These are phyloP conservation scores for Salix koriyanagi DNA, from an alignment of 345 rosid species.

Conservation along the genomic window DNA sequence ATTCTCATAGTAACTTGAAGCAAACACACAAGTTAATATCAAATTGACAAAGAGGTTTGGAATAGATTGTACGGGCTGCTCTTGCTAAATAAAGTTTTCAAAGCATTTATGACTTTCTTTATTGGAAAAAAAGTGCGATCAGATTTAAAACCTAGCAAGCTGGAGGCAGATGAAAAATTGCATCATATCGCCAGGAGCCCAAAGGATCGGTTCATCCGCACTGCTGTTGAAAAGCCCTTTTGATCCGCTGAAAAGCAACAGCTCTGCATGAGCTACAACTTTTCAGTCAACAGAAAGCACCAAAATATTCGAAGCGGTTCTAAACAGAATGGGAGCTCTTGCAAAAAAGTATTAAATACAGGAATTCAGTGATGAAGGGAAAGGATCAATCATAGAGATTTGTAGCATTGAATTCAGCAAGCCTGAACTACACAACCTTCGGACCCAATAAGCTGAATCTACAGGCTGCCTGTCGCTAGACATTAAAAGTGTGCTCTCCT, in stretches of 20 bases:
- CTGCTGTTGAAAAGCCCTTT: background rate
- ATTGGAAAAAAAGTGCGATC: background rate
- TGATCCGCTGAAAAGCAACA: background rate
- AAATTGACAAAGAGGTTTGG: background rate
- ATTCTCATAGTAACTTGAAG: background rate
- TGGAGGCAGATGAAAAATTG: background rate
- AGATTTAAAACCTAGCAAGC: background rate
- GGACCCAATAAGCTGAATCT: background rate
- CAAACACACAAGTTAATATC: background rate
- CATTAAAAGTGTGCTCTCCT: background rate
- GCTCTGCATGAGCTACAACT: conserved; percentile 1
- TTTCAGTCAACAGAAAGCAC: background rate
- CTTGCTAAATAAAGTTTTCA: background rate
- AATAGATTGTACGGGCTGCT: background rate
- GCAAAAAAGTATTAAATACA: background rate
- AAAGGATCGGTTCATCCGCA: background rate
- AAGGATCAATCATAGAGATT: background rate
- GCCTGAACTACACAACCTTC: background rate
- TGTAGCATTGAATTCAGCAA: background rate
- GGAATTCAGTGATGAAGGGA: background rate
- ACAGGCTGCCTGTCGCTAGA: too few species aligned
- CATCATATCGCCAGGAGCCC: background rate
- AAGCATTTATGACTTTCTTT: background rate
- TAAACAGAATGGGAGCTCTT: background rate
- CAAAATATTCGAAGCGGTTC: background rate